Evolutionary conservation across 768 basidiomycete genomes (phyloP), one percentile per base, ranked within the genome.

Genomic region (Hortiboletus flavorubellus): DNA sequence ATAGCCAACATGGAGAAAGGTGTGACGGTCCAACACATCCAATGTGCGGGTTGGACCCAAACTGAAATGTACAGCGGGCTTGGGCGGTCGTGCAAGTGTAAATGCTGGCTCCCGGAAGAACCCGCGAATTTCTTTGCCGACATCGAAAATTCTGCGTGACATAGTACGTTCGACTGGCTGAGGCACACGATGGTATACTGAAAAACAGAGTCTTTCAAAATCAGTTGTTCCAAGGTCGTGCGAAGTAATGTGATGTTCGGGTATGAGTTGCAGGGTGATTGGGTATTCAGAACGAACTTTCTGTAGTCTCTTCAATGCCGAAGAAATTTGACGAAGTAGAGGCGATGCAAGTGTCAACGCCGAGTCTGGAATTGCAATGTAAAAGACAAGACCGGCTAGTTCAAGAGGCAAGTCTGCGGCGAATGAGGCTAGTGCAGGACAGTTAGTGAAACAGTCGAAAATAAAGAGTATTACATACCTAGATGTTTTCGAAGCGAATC

Each of bases 1-100:
- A 67, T 94, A 94, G 3, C 83, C 92, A 38, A 93, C 78, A 65
- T 94, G 92, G 42, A 94, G 72, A 50, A 93, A 70, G 1, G 81
- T 84, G 58, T 84, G 77, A 30, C 79, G 72, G 49, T 85, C 81
- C 45, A 79, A 50, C 15, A 85, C 79, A 53, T 84, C 84, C 40
- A 79, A 61, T 2, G 79, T 68, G 8, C 68, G 69, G 2, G 69
- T 64, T 18, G 75, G 76, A 51, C 75, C 75, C 33, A 77, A 71
- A 31, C 63, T 64, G 49, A 78, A 77, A 8, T 69, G 68, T 30
- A 78, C 73, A 55, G 62, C 67, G 6, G 69, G 64, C 16, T 66
- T 61, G 42, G 61, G 45, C 1, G 78, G 71, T 39, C 85, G 75
- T 8, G 86, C 79, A 7, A 92, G 76, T 0, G 83, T 79, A 61